Evolutionary conservation across 441 rosid genomes (phyloP).

Genomic region (Mallotus japonicus): DNA sequence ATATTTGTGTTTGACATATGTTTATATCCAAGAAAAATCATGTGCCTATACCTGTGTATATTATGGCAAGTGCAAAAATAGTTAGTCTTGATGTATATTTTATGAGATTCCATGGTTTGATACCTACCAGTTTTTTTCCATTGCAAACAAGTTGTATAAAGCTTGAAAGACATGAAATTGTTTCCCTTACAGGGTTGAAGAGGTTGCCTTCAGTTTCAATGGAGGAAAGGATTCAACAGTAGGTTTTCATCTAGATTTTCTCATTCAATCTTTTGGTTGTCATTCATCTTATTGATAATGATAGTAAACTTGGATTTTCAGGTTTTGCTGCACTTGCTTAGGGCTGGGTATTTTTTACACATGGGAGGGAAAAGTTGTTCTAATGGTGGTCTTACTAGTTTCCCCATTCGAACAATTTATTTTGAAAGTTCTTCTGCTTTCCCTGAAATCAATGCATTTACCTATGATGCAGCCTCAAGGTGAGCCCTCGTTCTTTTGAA

Average conservation of each 20-base stretch:
- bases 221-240: slow-evolving; percentile 99
- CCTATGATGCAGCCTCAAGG: slow-evolving; percentile 78
- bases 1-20: background rate
- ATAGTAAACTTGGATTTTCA: slow-evolving; percentile 37
- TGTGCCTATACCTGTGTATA: background rate
- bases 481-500: slow-evolving; percentile 26
- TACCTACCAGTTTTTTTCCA: background rate
- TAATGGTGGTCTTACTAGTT: slow-evolving; percentile 55
- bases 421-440: slow-evolving; percentile 88
- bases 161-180: slow-evolving; percentile 23
- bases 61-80: background rate
- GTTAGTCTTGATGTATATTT: slow-evolving; percentile 16
- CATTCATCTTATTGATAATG: slow-evolving; percentile 23
- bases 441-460: slow-evolving; percentile 87
- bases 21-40: background rate
- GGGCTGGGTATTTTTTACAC: slow-evolving; percentile 91
- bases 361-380: slow-evolving; percentile 52
- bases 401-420: slow-evolving; percentile 90
- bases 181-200: slow-evolving; percentile 66
- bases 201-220: slow-evolving; percentile 97
- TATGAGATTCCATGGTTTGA: background rate
- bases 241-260: slow-evolving; percentile 35
- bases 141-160: slow-evolving; percentile 21
- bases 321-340: slow-evolving; percentile 93
- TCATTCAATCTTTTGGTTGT: slow-evolving; percentile 15